Evolutionary conservation across 495 filamentous ascomycete species (phyloP), one percentile per base, ranked within the genome.

Genomic region (Articulospora tetracladia): DNA sequence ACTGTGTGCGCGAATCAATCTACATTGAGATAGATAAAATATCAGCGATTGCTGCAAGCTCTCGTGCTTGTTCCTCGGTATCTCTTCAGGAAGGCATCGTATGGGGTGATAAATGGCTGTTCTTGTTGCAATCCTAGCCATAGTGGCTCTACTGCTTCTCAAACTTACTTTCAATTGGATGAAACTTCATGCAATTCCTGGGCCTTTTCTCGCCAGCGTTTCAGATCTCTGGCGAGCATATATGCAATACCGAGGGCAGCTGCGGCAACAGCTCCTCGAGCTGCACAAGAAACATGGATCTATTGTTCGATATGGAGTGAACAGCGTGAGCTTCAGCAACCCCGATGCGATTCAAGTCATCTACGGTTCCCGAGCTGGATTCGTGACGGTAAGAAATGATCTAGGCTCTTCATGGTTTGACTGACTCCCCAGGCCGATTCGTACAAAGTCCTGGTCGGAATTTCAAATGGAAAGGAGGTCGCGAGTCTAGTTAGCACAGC

Each of bases 221-320:
- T 68, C 66, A 1, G 65, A 68, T 56, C 59, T 72, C 6, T 72
- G 68, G 70, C 53, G 66, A 28, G 63, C 70, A 30, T 58, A 51
- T 20, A 20, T 30, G 4, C 55, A 58, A 49, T 58, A 58, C 26
- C 55, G 44, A 28, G 55, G 55, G 7, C 46, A 22, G 20, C 30
- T 58, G 15, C 2, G 44, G 34, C 32, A 48, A 8, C 63, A 65
- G 49, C 24, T 72, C 13, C 11, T 68, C 3, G 57, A 68, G 15
- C 41, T 72, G 1, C 66, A 72, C 20, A 64, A 60, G 8, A 53
- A 57, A 34, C 44, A 69, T 49, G 70, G 68, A 0, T 60, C 63
- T 0, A 57, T 72, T 15, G 65, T 72, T 2, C 63, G 70, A 17
- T 72, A 70, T 44, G 69, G 70, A 2, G 64, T 66, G 11, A 55